phyloP scores from a whole-genome alignment of 225 moss, liverwort and hornwort genomes.

The Lunularia cruciata region DNA sequence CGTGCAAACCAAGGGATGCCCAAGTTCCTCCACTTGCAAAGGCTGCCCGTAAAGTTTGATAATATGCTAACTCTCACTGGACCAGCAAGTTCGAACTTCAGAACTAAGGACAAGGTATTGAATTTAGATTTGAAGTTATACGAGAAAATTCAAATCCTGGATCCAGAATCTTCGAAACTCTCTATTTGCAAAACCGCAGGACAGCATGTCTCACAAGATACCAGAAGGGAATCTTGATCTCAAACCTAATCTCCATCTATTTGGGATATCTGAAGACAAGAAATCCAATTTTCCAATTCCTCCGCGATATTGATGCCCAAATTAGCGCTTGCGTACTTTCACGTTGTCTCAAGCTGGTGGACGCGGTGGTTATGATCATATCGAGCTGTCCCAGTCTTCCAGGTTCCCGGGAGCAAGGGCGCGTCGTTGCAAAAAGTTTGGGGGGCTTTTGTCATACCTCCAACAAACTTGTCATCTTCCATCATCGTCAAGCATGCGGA shows the following conservation, averaged over 20 bases:
- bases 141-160: not conserved
- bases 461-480: no score
- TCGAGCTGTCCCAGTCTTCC: not conserved
- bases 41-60: no score
- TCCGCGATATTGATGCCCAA: not conserved
- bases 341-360: not conserved
- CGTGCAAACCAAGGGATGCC: no score
- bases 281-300: not conserved
- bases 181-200: slow-evolving; percentile 6
- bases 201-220: not conserved
- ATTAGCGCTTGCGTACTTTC: not conserved
- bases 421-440: not conserved
- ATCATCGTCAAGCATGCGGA: no score
- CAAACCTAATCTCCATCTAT: not conserved
- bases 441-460: no score
- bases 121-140: no score
- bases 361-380: not conserved
- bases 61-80: no score
- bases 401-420: not conserved
- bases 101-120: no score
- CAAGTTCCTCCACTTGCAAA: no score
- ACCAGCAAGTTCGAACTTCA: no score
- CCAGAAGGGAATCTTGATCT: slow-evolving; percentile 9
- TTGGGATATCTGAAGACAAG: not conserved
- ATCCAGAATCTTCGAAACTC: not conserved